A percentile compares a stretch with the other conserved stretches of the same genome.
These are phyloP conservation scores for Pterocarpus macrocarpus DNA, from an alignment of 306 rosid genomes.

Conservation along the genomic window DNA sequence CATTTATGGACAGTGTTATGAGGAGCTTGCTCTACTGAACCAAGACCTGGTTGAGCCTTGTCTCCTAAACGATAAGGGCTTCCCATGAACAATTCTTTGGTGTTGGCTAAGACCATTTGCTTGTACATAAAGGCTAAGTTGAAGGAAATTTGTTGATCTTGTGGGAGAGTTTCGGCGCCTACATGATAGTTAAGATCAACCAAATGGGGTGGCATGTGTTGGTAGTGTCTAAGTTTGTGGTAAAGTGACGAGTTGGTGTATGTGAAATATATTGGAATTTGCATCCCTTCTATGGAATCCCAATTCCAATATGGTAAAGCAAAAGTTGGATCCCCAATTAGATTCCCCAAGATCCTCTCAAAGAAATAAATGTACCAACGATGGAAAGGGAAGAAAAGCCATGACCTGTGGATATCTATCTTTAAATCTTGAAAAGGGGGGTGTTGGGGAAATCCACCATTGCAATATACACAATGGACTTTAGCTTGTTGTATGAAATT, in stretches of 20 bases:
- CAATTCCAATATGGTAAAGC: conserved; percentile 80
- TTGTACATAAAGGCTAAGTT: conserved; percentile 64
- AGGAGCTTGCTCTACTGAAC: conserved; percentile 63
- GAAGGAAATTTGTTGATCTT: background rate
- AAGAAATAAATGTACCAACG: conserved; percentile 72
- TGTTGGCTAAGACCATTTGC: conserved; percentile 57
- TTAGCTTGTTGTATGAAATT: conserved; percentile 64
- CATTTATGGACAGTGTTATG: conserved; percentile 69
- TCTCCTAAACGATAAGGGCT: conserved; percentile 66
- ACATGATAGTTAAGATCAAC: conserved; percentile 51
- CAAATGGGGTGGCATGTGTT: conserved; percentile 56
- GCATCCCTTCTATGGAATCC: conserved; percentile 68
- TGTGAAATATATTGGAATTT: conserved; percentile 52
- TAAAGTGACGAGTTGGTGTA: conserved; percentile 58
- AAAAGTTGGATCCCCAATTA: conserved; percentile 61
- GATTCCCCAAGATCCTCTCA: conserved; percentile 64
- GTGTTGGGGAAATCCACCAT: conserved; percentile 66
- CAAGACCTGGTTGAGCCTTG: conserved; percentile 56
- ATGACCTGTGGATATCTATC: conserved; percentile 55
- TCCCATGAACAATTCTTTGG: conserved; percentile 66
- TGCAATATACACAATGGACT: conserved; percentile 75
- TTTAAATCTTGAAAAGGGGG: conserved; percentile 47
- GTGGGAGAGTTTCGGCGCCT: background rate
- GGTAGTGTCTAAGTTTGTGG: conserved; percentile 49
- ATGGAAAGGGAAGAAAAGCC: conserved; percentile 83